Conservation (phyloP, 139 green algal species). For the Chlamydomonas sp. region DNA sequence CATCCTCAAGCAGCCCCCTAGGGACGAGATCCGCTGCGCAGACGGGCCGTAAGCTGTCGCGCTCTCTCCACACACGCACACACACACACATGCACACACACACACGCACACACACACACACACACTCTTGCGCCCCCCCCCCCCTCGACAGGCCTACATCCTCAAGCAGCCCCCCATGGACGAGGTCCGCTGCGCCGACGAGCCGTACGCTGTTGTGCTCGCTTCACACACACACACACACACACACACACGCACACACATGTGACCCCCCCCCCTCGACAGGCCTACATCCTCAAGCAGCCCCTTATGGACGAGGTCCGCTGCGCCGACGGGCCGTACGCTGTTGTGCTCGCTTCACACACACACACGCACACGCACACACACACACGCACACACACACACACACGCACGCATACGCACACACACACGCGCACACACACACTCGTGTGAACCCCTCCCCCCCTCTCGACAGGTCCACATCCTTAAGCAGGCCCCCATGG, state of each 20-base stretch:
- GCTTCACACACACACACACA: not conserved
- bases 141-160: slow-evolving; percentile 62
- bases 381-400: not conserved
- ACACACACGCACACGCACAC: not conserved
- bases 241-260: not conserved
- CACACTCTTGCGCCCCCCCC: not conserved
- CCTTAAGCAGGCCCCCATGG: slow-evolving; percentile 76
- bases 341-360: slow-evolving; percentile 40
- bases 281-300: slow-evolving; percentile 75
- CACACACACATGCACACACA: not conserved
- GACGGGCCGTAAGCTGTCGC: slow-evolving; percentile 89
- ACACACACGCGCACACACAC: not conserved
- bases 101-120: not conserved
- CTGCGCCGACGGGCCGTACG: slow-evolving; percentile 81
- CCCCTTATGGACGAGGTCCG: slow-evolving; percentile 82
- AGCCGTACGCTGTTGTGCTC: slow-evolving; percentile 78
- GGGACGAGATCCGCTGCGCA: slow-evolving; percentile 76
- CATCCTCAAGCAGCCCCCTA: slow-evolving; percentile 83
- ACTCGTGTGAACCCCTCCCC: not conserved
- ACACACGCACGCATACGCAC: not conserved
- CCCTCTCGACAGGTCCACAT: slow-evolving; percentile 61
- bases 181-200: slow-evolving; percentile 69
- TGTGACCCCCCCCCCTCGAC: not conserved
- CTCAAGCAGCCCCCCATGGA: slow-evolving; percentile 76
- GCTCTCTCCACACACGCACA: too few relatives aligned